Percentiles rank a stretch among this genome's conserved stretches.
These are phyloP conservation scores for Panaeolus papilionaceus DNA, from an alignment of 768 basidiomycete species.

Conservation along the genomic window DNA sequence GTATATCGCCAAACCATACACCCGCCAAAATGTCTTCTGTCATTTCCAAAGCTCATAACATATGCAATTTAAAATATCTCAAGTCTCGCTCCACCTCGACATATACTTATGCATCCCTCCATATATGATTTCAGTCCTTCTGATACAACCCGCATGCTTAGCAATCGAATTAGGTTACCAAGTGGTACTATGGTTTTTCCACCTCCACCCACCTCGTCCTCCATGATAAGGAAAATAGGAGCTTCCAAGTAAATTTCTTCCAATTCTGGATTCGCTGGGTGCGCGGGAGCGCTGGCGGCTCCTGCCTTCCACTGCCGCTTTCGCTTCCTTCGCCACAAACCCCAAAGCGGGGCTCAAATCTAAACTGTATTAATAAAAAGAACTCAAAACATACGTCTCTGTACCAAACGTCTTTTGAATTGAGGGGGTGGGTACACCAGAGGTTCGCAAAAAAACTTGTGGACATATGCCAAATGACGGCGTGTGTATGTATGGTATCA, in stretches of 20 bases:
- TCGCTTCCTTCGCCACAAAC: background rate
- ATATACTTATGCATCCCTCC: background rate
- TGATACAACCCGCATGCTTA: conserved; percentile 9
- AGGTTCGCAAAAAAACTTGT: conserved; percentile 6
- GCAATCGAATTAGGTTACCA: background rate
- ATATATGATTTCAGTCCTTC: background rate
- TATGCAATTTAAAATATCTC: too few relatives aligned
- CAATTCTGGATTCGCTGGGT: background rate
- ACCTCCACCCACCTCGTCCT: background rate
- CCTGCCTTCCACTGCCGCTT: background rate
- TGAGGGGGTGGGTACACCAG: background rate
- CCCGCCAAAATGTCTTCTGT: background rate
- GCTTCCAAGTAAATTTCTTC: conserved; percentile 11
- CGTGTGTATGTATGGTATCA: background rate
- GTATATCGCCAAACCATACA: background rate
- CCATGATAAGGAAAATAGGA: conserved; percentile 10
- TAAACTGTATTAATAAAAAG: background rate
- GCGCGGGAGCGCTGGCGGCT: conserved; percentile 1
- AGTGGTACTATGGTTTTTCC: conserved; percentile 4
- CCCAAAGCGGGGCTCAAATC: background rate
- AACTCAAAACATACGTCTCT: background rate
- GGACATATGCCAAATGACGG: conserved; percentile 7
- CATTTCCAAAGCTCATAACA: background rate
- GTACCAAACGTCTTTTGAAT: background rate
- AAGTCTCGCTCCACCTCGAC: too few relatives aligned